These are phyloP conservation scores for Ailanthus altissimus DNA, from an alignment of 345 rosid species.

Conservation along the genomic window DNA sequence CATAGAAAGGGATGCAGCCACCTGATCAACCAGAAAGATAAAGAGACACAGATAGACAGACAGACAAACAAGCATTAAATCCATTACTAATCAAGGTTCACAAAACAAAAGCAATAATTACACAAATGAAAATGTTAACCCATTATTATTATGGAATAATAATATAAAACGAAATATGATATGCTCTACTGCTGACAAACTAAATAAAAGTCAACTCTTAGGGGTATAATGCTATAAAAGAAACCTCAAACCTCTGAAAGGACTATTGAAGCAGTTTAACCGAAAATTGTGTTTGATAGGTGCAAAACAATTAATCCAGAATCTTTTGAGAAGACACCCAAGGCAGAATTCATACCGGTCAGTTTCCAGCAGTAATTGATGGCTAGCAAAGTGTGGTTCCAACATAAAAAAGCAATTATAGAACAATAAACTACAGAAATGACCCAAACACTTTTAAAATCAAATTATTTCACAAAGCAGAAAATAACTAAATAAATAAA, in stretches of 20 bases:
- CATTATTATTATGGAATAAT: neutral
- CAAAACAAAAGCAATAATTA: neutral
- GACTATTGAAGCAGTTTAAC: neutral
- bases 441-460: neutral
- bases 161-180: neutral
- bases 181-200: neutral
- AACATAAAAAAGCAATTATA: neutral
- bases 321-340: neutral
- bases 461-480: neutral
- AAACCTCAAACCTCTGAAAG: constrained; percentile 5
- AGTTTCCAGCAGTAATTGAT: neutral
- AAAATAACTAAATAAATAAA: neutral
- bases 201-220: neutral
- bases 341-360: constrained; percentile 1
- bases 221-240: neutral
- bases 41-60: neutral
- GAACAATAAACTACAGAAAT: neutral
- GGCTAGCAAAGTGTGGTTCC: neutral
- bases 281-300: neutral
- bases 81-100: neutral
- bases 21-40: neutral
- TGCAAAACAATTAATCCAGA: neutral
- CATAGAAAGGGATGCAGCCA: neutral
- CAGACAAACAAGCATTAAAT: neutral
- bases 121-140: neutral